phyloP scores from a whole-genome alignment of 139 green algal species.

The Limnomonas spitsbergensis region DNA sequence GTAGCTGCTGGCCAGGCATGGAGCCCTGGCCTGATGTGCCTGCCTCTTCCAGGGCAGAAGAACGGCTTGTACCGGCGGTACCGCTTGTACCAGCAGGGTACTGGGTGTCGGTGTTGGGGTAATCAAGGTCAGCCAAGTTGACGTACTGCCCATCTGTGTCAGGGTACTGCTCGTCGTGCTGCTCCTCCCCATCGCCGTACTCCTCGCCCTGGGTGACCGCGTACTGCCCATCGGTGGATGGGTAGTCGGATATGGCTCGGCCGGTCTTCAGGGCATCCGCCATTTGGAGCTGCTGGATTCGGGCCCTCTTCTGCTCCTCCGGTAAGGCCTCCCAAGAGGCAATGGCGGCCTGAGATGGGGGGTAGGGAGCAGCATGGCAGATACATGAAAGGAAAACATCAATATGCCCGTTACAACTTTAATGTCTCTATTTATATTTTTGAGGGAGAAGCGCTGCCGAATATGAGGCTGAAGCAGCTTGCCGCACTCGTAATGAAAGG shows the following conservation, averaged over 20 bases:
- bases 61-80: neutral
- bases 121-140: neutral
- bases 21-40: constrained; percentile 2
- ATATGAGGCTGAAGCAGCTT: no score
- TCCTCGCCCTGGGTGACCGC: neutral
- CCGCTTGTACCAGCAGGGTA: neutral
- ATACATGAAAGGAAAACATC: no score
- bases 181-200: neutral
- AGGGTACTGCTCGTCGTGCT: constrained; percentile 20
- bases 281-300: constrained; percentile 39
- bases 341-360: constrained; percentile 27
- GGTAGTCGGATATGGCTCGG: constrained; percentile 20
- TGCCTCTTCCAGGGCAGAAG: neutral
- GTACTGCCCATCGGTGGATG: constrained; percentile 12
- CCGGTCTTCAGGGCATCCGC: constrained; percentile 20
- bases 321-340: constrained; percentile 42
- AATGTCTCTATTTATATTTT: no score
- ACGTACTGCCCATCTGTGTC: constrained; percentile 15
- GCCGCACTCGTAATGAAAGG: no score
- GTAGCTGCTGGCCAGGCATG: no score
- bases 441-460: no score
- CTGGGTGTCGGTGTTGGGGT: constrained; percentile 13
- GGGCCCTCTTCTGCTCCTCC: constrained; percentile 42
- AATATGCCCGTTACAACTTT: no score
- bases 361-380: no score